phyloP scores from a whole-genome alignment of 805 yeast species.

The Candida tibetensis region DNA sequence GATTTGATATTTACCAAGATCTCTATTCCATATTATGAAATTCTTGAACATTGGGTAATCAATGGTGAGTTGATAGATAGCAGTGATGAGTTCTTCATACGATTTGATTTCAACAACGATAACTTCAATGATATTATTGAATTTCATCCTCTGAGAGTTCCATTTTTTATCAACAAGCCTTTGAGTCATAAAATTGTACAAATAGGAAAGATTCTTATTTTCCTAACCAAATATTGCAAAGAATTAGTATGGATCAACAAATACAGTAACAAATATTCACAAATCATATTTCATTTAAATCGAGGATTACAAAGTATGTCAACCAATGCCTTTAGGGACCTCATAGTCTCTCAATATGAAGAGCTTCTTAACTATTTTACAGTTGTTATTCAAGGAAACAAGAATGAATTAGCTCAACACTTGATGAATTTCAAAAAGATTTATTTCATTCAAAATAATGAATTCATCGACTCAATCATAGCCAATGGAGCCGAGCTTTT shows the following conservation, averaged over 20 bases:
- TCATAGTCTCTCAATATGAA: slow-evolving; percentile 42
- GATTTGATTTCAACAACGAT: slow-evolving; percentile 25
- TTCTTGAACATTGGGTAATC: slow-evolving; percentile 64
- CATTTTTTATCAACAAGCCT: slow-evolving; percentile 41
- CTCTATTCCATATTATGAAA: slow-evolving; percentile 57
- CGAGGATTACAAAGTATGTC: slow-evolving; percentile 33
- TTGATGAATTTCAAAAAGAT: slow-evolving; percentile 62
- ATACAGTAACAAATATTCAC: slow-evolving; percentile 34
- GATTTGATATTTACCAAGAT: slow-evolving; percentile 42
- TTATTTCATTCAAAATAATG: slow-evolving; percentile 73
- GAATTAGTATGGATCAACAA: slow-evolving; percentile 64
- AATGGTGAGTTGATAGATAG: slow-evolving; percentile 59
- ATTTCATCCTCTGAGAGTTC: slow-evolving; percentile 36
- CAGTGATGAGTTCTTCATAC: slow-evolving; percentile 61
- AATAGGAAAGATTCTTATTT: slow-evolving; percentile 71
- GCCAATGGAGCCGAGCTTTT: slow-evolving; percentile 52
- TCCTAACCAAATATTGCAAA: slow-evolving; percentile 60
- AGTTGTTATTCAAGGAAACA: slow-evolving; percentile 41
- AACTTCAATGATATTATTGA: slow-evolving; percentile 35
- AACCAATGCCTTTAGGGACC: slow-evolving; percentile 32
- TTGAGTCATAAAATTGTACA: slow-evolving; percentile 50
- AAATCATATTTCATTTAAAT: slow-evolving; percentile 27
- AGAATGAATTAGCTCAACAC: slow-evolving; percentile 50
- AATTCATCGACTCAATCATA: slow-evolving; percentile 69
- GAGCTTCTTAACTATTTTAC: slow-evolving; percentile 56